Base-by-base conservation (phyloP, 768 basidiomycete genomes). In the Rhodosporidiobolus odoratus region DNA sequence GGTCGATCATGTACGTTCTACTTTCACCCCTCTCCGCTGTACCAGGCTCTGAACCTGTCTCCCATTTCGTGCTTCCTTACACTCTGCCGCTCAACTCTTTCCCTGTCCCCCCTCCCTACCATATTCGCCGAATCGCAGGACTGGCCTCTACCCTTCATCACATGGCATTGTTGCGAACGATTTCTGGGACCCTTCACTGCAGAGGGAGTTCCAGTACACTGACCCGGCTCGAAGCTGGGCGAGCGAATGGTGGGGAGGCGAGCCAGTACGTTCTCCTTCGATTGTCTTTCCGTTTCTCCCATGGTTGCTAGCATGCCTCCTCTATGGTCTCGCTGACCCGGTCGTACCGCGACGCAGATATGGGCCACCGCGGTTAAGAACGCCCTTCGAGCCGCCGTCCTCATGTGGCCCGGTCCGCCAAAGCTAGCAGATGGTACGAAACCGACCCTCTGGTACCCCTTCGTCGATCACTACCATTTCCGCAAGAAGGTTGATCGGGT, bases 401-500 rank as follows among this genome's bases (percentile, higher is more conserved):
- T 92, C 53, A 96, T 96, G 92, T 96, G 92, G 91, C 91, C 75
- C 15, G 92, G 92, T 19, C 92, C 92, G 38, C 86, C 89, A 0
- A 83, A 82, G 73, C 92, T 90, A 0, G 79, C 76, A 4, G 83
- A 85, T 16, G 91, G 91, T 2, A 82, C 81, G 3, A 83, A 85
- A 23, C 83, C 91, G 16, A 88, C 87, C 0, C 90, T 90, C 71
- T 91, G 87, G 73, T 63, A 40, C 27, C 65, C 65, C 13, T 54
- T 62, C 3, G 63, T 79, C 86, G 83, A 90, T 77, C 82, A 86
- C 65, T 86, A 88, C 2, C 81, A 89, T 25, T 79, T 91, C 67
- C 75, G 83, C 30, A 82, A 83, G 68, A 96, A 96, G 79, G 84
- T 89, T 3, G 84, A 88, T 62, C 87, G 91, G 77, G 87, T 96